Conservation (phyloP, 1,284 basidiomycete genomes). For the Fomitopsis betulina region DNA sequence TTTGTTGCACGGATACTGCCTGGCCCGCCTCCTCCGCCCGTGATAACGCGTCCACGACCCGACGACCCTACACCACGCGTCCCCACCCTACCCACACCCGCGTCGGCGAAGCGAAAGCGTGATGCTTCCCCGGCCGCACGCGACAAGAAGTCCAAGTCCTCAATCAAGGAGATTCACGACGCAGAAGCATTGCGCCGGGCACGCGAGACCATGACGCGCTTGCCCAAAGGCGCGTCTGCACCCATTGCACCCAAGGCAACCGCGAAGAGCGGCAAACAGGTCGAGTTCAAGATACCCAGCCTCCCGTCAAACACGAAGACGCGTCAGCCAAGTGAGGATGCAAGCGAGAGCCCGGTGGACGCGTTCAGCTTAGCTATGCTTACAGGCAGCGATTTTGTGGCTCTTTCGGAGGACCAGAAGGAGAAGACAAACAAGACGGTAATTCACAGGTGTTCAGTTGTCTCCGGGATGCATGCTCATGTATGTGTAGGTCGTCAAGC, state of each 20-base stretch:
- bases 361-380: slow-evolving; percentile 40
- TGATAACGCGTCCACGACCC: slow-evolving; percentile 52
- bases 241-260: slow-evolving; percentile 12
- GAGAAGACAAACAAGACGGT: slow-evolving; percentile 41
- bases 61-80: slow-evolving; percentile 74
- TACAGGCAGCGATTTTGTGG: background rate
- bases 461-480: background rate
- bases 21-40: slow-evolving; percentile 31
- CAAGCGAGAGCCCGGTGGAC: slow-evolving; percentile 31
- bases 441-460: slow-evolving; percentile 8
- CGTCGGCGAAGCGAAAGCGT: slow-evolving; percentile 22
- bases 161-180: slow-evolving; percentile 16
- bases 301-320: slow-evolving; percentile 23
- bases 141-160: slow-evolving; percentile 19
- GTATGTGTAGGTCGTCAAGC: slow-evolving; percentile 39
- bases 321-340: background rate
- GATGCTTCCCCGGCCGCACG: slow-evolving; percentile 15
- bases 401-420: slow-evolving; percentile 16
- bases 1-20: slow-evolving; percentile 55
- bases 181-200: slow-evolving; percentile 28
- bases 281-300: slow-evolving; percentile 35
- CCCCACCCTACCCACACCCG: slow-evolving; percentile 36
- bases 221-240: slow-evolving; percentile 20
- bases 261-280: slow-evolving; percentile 14
- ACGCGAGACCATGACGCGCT: slow-evolving; percentile 32